phyloP scores from a whole-genome alignment of 495 filamentous ascomycete species.

The Pseudomonodictys pantanalensis region DNA sequence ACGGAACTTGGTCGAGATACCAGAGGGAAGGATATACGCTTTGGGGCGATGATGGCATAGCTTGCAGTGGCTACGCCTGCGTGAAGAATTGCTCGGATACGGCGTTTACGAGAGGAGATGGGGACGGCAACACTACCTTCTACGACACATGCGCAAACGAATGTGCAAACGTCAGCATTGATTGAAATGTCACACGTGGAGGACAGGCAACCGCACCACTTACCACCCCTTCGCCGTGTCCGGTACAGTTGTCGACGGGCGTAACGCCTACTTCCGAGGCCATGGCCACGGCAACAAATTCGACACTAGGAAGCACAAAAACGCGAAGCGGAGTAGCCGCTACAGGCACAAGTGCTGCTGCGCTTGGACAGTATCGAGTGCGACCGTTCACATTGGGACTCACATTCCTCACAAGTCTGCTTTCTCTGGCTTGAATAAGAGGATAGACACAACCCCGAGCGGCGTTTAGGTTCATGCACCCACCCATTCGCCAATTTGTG shows the following conservation, averaged over 20 bases:
- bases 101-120: neutral
- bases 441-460: too few relatives aligned
- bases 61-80: neutral
- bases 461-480: too few relatives aligned
- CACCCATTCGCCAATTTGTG: too few relatives aligned
- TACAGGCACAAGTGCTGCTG: neutral
- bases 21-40: conserved; percentile 14
- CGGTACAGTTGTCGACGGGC: neutral
- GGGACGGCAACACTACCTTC: neutral
- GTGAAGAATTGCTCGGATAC: conserved; percentile 2
- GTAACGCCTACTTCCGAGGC: neutral
- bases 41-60: conserved; percentile 9
- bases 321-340: neutral
- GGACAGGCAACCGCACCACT: conserved; percentile 9
- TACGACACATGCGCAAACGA: conserved; percentile 1
- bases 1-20: conserved; percentile 2
- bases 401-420: neutral
- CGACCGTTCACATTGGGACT: neutral
- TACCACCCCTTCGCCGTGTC: conserved; percentile 5
- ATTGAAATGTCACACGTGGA: conserved; percentile 1
- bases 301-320: neutral
- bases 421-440: too few relatives aligned
- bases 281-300: neutral
- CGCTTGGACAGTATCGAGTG: neutral
- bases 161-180: conserved; percentile 10